Conservation (phyloP, 176 grass and related monocot species). For the Zea mays region DNA sequence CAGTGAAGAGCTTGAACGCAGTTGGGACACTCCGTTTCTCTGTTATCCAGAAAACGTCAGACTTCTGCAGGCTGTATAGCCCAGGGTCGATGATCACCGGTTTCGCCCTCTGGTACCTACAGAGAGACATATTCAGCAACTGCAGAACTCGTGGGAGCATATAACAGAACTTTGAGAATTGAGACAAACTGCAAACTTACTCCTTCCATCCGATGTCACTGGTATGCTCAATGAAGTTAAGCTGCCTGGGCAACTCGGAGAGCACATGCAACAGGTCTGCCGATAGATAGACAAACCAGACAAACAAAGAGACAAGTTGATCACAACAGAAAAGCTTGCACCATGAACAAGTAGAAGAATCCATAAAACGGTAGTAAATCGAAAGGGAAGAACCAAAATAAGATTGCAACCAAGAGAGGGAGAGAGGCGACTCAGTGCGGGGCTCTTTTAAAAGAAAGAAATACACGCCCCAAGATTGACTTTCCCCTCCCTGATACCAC, state of each 20-base stretch:
- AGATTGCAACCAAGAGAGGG: slow-evolving; percentile 21
- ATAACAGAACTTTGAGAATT: slow-evolving; percentile 10
- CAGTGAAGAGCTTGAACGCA: slow-evolving; percentile 98
- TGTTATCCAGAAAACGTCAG: slow-evolving; percentile 94
- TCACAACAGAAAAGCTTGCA: not conserved
- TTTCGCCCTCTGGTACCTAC: slow-evolving; percentile 90
- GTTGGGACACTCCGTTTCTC: slow-evolving; percentile 90
- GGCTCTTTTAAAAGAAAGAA: slow-evolving; percentile 38
- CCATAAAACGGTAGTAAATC: slow-evolving; percentile 19
- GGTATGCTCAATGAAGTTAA: slow-evolving; percentile 97
- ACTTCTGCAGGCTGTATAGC: slow-evolving; percentile 86
- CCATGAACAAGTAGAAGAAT: slow-evolving; percentile 8
- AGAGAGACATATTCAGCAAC: slow-evolving; percentile 30
- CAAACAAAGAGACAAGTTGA: not conserved
- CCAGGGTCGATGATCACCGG: slow-evolving; percentile 95
- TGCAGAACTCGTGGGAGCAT: slow-evolving; percentile 14
- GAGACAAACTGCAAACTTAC: slow-evolving; percentile 49
- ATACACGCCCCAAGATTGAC: slow-evolving; percentile 36
- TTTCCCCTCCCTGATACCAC: slow-evolving; percentile 50
- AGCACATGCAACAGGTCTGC: slow-evolving; percentile 80
- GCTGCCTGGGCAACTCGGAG: slow-evolving; percentile 75
- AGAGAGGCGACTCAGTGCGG: not conserved
- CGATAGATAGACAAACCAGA: slow-evolving; percentile 23
- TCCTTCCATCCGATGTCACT: slow-evolving; percentile 99
- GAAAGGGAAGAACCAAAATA: slow-evolving; percentile 32